phyloP scores from a whole-genome alignment of 2,329 filamentous ascomycete genomes.

The Chalara sp. region DNA sequence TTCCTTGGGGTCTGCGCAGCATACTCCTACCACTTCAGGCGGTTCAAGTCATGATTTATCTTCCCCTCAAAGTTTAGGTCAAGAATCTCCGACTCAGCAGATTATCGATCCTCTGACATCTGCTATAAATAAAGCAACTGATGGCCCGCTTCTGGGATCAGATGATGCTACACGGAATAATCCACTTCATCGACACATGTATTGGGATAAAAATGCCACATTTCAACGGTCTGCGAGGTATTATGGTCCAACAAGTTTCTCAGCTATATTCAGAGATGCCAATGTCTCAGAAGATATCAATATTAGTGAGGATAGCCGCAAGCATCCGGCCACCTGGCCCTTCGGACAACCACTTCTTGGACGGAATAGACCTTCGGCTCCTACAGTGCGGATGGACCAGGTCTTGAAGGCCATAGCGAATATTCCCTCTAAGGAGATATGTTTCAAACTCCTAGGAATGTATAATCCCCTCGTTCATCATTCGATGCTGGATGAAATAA shows the following conservation, averaged over 20 bases:
- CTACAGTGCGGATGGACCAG: conserved; percentile 12
- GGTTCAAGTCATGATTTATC: too few relatives aligned
- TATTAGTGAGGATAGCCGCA: conserved; percentile 18
- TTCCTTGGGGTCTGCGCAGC: too few relatives aligned
- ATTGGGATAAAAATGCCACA: not conserved
- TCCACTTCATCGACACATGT: too few relatives aligned
- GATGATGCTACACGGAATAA: too few relatives aligned
- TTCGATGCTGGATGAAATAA: conserved; percentile 8
- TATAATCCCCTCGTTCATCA: conserved; percentile 7
- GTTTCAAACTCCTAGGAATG: conserved; percentile 10
- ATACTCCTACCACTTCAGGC: too few relatives aligned
- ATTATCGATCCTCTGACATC: too few relatives aligned
- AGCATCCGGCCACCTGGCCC: conserved; percentile 19
- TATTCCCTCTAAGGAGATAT: conserved; percentile 19
- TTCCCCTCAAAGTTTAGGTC: too few relatives aligned
- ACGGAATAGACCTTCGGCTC: conserved; percentile 14
- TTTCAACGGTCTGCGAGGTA: conserved; percentile 18
- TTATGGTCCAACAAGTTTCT: conserved; percentile 23
- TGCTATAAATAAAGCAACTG: too few relatives aligned
- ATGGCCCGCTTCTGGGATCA: too few relatives aligned
- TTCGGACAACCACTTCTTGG: conserved; percentile 20
- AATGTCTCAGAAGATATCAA: conserved; percentile 14
- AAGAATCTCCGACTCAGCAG: too few relatives aligned
- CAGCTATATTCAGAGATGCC: conserved; percentile 20
- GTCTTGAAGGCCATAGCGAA: conserved; percentile 19